Evolutionary conservation across 2,329 filamentous ascomycete genomes (phyloP).

Genomic region (Sphaerulina populicola): DNA sequence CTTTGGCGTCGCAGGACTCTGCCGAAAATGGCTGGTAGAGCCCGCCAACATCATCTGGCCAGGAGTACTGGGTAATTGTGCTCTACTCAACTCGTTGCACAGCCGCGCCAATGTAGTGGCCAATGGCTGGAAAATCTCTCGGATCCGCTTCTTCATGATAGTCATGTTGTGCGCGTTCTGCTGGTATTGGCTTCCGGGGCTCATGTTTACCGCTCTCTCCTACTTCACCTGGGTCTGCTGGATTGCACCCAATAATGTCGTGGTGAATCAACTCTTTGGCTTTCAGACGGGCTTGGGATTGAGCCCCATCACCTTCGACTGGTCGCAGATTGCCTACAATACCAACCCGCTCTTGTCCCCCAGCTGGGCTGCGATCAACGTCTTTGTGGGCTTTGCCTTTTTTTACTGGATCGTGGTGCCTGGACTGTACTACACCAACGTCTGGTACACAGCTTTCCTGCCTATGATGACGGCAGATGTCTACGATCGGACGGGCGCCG

Average conservation of each 20-base stretch:
- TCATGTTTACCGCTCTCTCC: constrained; percentile 74
- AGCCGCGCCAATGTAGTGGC: constrained; percentile 68
- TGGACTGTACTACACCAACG: constrained; percentile 46
- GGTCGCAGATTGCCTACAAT: constrained; percentile 82
- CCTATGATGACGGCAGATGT: constrained; percentile 77
- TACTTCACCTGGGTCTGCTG: constrained; percentile 86
- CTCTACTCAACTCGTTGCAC: constrained; percentile 81
- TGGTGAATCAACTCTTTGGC: constrained; percentile 67
- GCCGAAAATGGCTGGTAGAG: constrained; percentile 70
- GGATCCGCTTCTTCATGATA: constrained; percentile 75
- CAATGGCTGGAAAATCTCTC: constrained; percentile 56
- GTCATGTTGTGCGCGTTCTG: constrained; percentile 63
- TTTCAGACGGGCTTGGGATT: constrained; percentile 77
- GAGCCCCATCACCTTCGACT: constrained; percentile 81
- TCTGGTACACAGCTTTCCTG: constrained; percentile 70
- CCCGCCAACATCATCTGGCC: constrained; percentile 91
- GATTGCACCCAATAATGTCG: constrained; percentile 80
- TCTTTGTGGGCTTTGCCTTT: constrained; percentile 38
- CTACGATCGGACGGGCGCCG: constrained; percentile 72
- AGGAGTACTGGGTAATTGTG: constrained; percentile 75
- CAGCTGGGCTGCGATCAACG: constrained; percentile 37
- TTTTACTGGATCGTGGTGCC: constrained; percentile 40
- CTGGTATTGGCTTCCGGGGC: constrained; percentile 69
- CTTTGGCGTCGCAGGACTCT: constrained; percentile 77
- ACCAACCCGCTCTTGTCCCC: constrained; percentile 53